These are phyloP conservation scores for Passalora sequoiae DNA, from an alignment of 2,329 filamentous ascomycete genomes.

Conservation along the genomic window DNA sequence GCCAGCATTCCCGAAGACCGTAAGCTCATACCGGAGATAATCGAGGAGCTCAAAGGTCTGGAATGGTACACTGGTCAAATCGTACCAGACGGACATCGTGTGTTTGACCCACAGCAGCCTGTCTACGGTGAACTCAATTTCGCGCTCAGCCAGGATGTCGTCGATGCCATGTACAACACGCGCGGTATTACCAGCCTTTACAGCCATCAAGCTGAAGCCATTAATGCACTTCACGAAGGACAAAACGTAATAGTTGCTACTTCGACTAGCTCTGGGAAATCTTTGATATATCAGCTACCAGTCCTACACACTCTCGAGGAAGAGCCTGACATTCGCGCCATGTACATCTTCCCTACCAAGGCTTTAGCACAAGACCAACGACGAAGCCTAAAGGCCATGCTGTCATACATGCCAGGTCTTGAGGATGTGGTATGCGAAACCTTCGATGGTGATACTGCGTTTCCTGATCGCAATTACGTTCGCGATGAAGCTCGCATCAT, in stretches of 20 bases:
- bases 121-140: slow-evolving; percentile 82
- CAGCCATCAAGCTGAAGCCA: slow-evolving; percentile 86
- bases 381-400: slow-evolving; percentile 77
- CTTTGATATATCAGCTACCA: slow-evolving; percentile 93
- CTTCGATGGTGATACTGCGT: slow-evolving; percentile 90
- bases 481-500: slow-evolving; percentile 87
- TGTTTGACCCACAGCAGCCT: slow-evolving; percentile 79
- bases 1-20: slow-evolving; percentile 72
- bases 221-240: slow-evolving; percentile 78
- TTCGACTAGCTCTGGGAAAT: slow-evolving; percentile 94
- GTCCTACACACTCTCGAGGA: slow-evolving; percentile 81
- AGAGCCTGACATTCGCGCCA: slow-evolving; percentile 70
- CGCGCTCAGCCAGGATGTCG: slow-evolving; percentile 77
- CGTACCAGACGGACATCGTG: slow-evolving; percentile 84
- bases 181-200: slow-evolving; percentile 82
- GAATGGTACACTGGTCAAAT: slow-evolving; percentile 91
- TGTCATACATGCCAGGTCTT: slow-evolving; percentile 72
- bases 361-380: slow-evolving; percentile 92
- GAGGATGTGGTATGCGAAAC: slow-evolving; percentile 79
- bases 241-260: slow-evolving; percentile 88
- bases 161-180: slow-evolving; percentile 94
- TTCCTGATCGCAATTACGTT: slow-evolving; percentile 70
- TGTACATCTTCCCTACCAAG: slow-evolving; percentile 99
- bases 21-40: slow-evolving; percentile 74
- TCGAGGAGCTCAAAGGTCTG: slow-evolving; percentile 73